These are phyloP conservation scores for Trichoderma sp. DNA, from an alignment of 2,329 filamentous ascomycete genomes.

Conservation along the genomic window DNA sequence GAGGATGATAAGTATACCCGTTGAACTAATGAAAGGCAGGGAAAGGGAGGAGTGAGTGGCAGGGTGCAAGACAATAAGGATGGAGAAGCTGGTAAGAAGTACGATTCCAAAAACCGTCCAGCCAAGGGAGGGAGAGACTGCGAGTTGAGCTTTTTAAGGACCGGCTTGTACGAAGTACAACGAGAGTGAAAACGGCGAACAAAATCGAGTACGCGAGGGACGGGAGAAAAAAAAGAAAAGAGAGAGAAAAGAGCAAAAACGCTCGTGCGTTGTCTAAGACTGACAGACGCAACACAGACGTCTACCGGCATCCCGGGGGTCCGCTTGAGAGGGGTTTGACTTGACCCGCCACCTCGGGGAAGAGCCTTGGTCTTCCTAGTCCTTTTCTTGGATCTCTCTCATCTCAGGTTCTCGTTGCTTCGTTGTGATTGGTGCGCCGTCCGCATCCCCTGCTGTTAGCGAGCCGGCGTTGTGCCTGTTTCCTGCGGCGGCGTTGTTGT, in stretches of 20 bases:
- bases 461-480: not conserved
- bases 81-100: slow-evolving; percentile 1
- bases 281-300: slow-evolving; percentile 20
- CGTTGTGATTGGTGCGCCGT: not conserved
- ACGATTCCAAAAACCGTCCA: slow-evolving; percentile 6
- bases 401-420: not conserved
- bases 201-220: slow-evolving; percentile 13
- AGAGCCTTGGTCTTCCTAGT: not conserved
- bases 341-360: slow-evolving; percentile 10
- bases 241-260: not conserved
- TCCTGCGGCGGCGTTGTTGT: not conserved
- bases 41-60: slow-evolving; percentile 15
- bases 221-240: not conserved
- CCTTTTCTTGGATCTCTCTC: not conserved
- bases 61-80: slow-evolving; percentile 18
- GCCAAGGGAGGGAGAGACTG: slow-evolving; percentile 20
- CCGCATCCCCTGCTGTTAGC: not conserved
- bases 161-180: slow-evolving; percentile 7
- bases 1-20: not conserved
- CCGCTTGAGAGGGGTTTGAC: not conserved
- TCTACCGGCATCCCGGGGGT: slow-evolving; percentile 8
- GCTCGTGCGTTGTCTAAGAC: slow-evolving; percentile 18
- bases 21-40: slow-evolving; percentile 8
- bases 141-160: slow-evolving; percentile 5
- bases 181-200: slow-evolving; percentile 13